Percentiles rank a stretch among this genome's conserved stretches.
These are phyloP conservation scores for Styphnolobium japonicum DNA, from an alignment of 306 rosid species.

Conservation along the genomic window DNA sequence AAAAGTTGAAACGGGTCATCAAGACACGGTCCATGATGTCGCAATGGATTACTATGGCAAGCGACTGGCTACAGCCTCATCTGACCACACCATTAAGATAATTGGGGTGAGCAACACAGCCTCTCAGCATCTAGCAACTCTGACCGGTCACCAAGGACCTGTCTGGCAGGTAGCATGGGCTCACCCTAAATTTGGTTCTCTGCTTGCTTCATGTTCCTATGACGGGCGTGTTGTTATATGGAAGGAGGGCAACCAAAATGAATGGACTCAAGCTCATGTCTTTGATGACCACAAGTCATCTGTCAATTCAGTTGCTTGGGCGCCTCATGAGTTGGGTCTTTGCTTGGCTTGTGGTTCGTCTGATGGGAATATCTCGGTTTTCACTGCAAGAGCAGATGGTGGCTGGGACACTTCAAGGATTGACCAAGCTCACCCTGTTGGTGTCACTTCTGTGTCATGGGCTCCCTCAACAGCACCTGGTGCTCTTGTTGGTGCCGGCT, in stretches of 20 bases:
- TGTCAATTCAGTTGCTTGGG: slow-evolving; percentile 76
- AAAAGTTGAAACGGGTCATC: slow-evolving; percentile 76
- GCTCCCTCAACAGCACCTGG: slow-evolving; percentile 72
- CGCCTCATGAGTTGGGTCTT: slow-evolving; percentile 81
- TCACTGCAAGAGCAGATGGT: slow-evolving; percentile 58
- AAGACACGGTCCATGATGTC: slow-evolving; percentile 62
- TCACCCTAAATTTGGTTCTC: slow-evolving; percentile 67
- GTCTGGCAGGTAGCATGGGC: slow-evolving; percentile 85
- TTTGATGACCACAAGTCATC: slow-evolving; percentile 63
- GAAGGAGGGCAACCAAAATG: slow-evolving; percentile 76
- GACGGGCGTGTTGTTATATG: slow-evolving; percentile 68
- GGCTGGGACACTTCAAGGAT: slow-evolving; percentile 68
- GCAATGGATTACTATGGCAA: slow-evolving; percentile 78
- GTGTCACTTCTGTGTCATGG: slow-evolving; percentile 81
- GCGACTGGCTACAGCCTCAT: slow-evolving; percentile 71
- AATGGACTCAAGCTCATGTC: slow-evolving; percentile 67
- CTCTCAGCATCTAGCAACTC: slow-evolving; percentile 68
- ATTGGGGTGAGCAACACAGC: slow-evolving; percentile 57
- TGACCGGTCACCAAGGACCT: slow-evolving; percentile 70
- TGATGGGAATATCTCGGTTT: slow-evolving; percentile 75
- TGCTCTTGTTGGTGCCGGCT: slow-evolving; percentile 65
- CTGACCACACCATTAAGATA: slow-evolving; percentile 67
- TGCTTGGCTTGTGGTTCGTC: slow-evolving; percentile 73
- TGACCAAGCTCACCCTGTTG: slow-evolving; percentile 74
- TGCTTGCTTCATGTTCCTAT: slow-evolving; percentile 67